Evolutionary conservation across 2,329 filamentous ascomycete species (phyloP), one percentile per base, ranked within the genome.

Genomic region (Trichoderma citrinoviride): DNA sequence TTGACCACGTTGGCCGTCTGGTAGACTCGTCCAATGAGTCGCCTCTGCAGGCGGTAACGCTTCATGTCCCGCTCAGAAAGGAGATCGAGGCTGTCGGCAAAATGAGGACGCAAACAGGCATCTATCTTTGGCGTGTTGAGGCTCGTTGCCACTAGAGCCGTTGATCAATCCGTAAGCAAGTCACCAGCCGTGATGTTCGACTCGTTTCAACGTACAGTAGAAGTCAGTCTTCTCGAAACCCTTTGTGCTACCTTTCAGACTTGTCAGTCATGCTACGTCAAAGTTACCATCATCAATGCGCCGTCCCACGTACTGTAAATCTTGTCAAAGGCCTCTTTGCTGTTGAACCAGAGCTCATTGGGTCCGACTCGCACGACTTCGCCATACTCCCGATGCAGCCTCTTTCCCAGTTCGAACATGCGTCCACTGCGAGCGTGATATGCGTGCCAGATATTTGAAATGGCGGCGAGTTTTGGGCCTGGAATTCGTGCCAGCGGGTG

Each of bases 151-250:
- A 83, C 81, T 83, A 21, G 4, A 19, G 27, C 49, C 1, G 7
- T 55, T 2, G 10, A 23, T 14, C 17, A 25, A 17, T 17, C 5
- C 7, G 44, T 40, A 19, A 43, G 14, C 2, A 37, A 14, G 21
- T 21, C 33, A 29, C 15, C 2, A n/a, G 17, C 15, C n/a, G 52
- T 52, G 4, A 6, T 49, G 25, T n/a, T 40, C 5, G 5, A 8
- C n/a, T 3, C 5, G 7, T 7, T 14, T 1, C 25, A 61, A 70
- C 79, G 68, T 71, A 84, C 83, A 68, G 56, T 85, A 85, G 49
- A 85, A 85, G 15, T 82, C 79, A 0, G 81, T 82, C 68, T 85
- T 85, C 40, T 82, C 79, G 66, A 77, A 83, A 1, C 81, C 81
- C 44, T 76, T 82, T 0, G 79, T 78, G 7, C 75, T 74, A n/a